Evolutionary conservation across 192 early-diverging fungal species (phyloP).

Genomic region (Coemansia biformis): DNA sequence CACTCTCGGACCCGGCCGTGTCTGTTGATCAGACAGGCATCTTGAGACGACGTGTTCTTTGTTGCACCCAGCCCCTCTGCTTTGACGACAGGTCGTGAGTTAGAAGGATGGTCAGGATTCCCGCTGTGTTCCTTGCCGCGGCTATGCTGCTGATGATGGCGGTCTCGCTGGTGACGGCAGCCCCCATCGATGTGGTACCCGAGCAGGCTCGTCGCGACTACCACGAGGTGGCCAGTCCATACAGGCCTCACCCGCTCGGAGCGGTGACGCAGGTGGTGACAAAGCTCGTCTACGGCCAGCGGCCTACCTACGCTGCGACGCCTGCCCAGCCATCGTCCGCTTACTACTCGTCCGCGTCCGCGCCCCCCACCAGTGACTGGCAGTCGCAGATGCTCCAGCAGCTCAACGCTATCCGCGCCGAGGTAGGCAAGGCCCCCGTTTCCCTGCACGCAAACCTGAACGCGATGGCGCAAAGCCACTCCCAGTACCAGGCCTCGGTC

Average conservation of each 20-base stretch:
- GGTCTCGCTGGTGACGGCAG: constrained; percentile 1
- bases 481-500: constrained; percentile 24
- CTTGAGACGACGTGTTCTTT: neutral
- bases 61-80: neutral
- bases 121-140: constrained; percentile 2
- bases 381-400: constrained; percentile 33
- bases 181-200: constrained; percentile 9
- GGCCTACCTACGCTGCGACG: neutral
- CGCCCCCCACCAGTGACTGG: constrained; percentile 10
- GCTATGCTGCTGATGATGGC: constrained; percentile 2
- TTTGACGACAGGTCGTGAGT: no score
- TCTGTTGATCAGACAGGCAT: neutral
- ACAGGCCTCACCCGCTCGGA: constrained; percentile 1
- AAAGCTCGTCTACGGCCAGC: neutral
- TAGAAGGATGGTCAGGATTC: constrained; percentile 11
- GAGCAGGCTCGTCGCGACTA: constrained; percentile 33
- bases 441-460: constrained; percentile 16
- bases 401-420: constrained; percentile 29
- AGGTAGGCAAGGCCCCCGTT: constrained; percentile 22
- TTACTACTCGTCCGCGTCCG: neutral
- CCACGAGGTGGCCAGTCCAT: constrained; percentile 20
- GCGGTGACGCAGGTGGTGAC: constrained; percentile 5
- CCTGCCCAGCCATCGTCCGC: neutral
- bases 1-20: neutral
- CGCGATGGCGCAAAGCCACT: constrained; percentile 33